These are phyloP conservation scores for Lentinula sp. DNA, from an alignment of 768 basidiomycete species.

Conservation along the genomic window DNA sequence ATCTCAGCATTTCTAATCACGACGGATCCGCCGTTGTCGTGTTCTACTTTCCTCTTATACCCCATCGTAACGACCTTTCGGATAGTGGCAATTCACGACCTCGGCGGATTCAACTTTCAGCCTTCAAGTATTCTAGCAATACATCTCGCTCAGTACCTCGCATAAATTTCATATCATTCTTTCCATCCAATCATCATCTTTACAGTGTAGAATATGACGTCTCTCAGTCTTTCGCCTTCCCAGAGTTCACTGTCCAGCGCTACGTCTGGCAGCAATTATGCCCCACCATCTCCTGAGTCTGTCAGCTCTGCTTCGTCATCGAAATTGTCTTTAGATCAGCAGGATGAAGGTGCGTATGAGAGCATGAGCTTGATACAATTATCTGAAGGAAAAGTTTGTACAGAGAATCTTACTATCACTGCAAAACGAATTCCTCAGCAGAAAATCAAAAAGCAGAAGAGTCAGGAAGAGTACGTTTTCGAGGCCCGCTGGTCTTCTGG, in stretches of 20 bases:
- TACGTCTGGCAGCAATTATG: slow-evolving; percentile 25
- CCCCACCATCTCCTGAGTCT: slow-evolving; percentile 32
- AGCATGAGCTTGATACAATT: neutral
- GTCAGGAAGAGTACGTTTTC: slow-evolving; percentile 56
- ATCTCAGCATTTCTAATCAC: neutral
- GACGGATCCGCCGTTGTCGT: slow-evolving; percentile 43
- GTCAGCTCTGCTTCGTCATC: slow-evolving; percentile 45
- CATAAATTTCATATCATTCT: slow-evolving; percentile 13
- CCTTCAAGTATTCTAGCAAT: slow-evolving; percentile 13
- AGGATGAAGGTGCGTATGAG: slow-evolving; percentile 43
- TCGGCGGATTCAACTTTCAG: slow-evolving; percentile 42
- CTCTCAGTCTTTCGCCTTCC: slow-evolving; percentile 28
- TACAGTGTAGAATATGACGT: neutral
- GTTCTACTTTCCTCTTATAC: slow-evolving; percentile 36
- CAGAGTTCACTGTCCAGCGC: slow-evolving; percentile 24
- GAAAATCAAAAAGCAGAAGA: slow-evolving; percentile 47
- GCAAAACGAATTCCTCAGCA: slow-evolving; percentile 39
- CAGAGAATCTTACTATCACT: slow-evolving; percentile 75
- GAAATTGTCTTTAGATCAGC: slow-evolving; percentile 43
- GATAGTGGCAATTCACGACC: slow-evolving; percentile 34
- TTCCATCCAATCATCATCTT: slow-evolving; percentile 12
- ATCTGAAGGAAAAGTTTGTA: slow-evolving; percentile 7
- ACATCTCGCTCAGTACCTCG: neutral
- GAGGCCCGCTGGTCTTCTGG: slow-evolving; percentile 7
- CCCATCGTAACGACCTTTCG: slow-evolving; percentile 29